Percentiles rank a stretch among this genome's conserved stretches.
These are phyloP conservation scores for Fonsecaea monophora DNA, from an alignment of 2,329 filamentous ascomycete genomes.

Conservation along the genomic window DNA sequence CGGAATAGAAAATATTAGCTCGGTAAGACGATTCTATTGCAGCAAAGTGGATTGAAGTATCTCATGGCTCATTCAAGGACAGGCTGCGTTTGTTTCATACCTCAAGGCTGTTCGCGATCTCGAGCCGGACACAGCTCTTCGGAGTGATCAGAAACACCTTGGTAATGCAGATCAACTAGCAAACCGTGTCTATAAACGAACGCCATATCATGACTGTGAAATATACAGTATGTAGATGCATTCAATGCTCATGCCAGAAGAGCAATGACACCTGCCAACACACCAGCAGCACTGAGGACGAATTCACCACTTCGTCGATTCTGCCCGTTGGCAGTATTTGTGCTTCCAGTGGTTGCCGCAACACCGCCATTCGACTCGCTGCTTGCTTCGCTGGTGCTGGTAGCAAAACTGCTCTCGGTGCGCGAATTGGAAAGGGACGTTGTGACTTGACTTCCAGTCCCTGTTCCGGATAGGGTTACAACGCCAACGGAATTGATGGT, in stretches of 20 bases:
- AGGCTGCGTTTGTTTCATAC: too few relatives aligned
- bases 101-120: too few relatives aligned
- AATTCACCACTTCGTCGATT: constrained; percentile 15
- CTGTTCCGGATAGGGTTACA: constrained; percentile 16
- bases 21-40: too few relatives aligned
- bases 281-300: constrained; percentile 23
- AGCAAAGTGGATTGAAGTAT: too few relatives aligned
- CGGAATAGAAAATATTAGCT: too few relatives aligned
- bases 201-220: too few relatives aligned
- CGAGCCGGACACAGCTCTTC: too few relatives aligned
- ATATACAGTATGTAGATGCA: too few relatives aligned
- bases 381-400: constrained; percentile 11
- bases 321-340: constrained; percentile 25
- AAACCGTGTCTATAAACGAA: too few relatives aligned
- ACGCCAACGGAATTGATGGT: constrained; percentile 12
- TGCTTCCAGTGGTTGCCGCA: constrained; percentile 18
- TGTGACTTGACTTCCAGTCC: constrained; percentile 3
- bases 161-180: too few relatives aligned
- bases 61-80: too few relatives aligned
- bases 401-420: constrained; percentile 16
- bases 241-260: constrained; percentile 19
- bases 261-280: constrained; percentile 26
- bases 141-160: too few relatives aligned
- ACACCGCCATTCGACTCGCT: constrained; percentile 11
- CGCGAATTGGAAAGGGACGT: background rate